Evolutionary conservation across 768 basidiomycete genomes (phyloP), one percentile per base, ranked within the genome.

Genomic region (Neoboletus brunneissimus): DNA sequence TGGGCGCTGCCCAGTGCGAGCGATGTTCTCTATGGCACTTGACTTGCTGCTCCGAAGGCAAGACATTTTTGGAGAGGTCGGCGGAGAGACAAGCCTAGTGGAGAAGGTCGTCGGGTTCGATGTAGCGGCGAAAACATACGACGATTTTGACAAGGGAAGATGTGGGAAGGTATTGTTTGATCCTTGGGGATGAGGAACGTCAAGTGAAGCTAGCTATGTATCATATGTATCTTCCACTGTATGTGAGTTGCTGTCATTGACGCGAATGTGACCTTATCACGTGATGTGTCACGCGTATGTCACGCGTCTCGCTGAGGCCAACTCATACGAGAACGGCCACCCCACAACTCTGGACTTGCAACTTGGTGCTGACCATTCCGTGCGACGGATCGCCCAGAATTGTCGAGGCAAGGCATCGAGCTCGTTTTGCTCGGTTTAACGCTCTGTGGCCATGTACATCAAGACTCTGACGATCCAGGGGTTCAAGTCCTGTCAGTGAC

Each of bases 391-490:
- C 22, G 15, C 5, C 23, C 20, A 23, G 25, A 41, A 23, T 20
- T 6, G 15, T 44, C 11, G 51, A 49, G 34, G 34, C 32, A 22
- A 45, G 27, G n/a, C 23, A 49, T 34, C 15, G 15, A 32, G 31
- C 48, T 50, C 32, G 16, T 5, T 29, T 53, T 16, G 2, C 37
- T 16, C 4, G 3, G n/a, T 53, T 16, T 8, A 32, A 35, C 10
- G 15, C 31, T 34, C 12, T 20, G 48, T 22, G 44, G 38, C 29
- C 41, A 91, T 91, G 89, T 87, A 86, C 67, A 93, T 94, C 72
- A 92, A 94, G 69, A 92, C 92, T 20, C 74, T 94, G 31, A 93
- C 92, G 1, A 89, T 94, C 56, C 88, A 93, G 73, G 95, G 95
- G 56, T 98, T 99, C 82, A 99, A 99, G 75, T 97, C 94, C n/a